Evolutionary conservation across 768 basidiomycete species (phyloP).

Genomic region (Auricularia sp.): DNA sequence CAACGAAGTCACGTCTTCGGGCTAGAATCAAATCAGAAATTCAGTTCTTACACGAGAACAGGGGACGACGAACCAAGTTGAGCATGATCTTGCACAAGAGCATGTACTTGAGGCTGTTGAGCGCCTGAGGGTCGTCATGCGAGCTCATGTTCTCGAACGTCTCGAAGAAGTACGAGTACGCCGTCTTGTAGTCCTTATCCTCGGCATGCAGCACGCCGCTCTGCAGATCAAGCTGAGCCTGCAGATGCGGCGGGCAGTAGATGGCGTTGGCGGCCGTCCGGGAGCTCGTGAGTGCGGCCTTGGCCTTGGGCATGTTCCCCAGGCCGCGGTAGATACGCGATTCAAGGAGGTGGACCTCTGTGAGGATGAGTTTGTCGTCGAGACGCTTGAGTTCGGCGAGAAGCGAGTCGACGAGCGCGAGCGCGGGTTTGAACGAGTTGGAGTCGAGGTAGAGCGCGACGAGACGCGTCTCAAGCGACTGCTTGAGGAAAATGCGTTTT

Average conservation of each 20-base stretch:
- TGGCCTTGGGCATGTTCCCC: slow-evolving; percentile 82
- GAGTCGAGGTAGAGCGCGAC: slow-evolving; percentile 65
- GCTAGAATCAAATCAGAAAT: slow-evolving; percentile 33
- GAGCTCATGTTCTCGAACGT: slow-evolving; percentile 82
- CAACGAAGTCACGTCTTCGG: slow-evolving; percentile 86
- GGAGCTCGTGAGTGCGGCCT: slow-evolving; percentile 83
- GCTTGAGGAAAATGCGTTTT: slow-evolving; percentile 92
- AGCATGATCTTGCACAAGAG: slow-evolving; percentile 97
- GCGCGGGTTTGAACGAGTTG: slow-evolving; percentile 64
- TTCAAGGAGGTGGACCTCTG: slow-evolving; percentile 92
- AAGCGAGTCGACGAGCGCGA: slow-evolving; percentile 75
- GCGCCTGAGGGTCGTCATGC: slow-evolving; percentile 65
- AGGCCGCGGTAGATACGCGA: slow-evolving; percentile 83
- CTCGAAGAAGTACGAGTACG: slow-evolving; percentile 95
- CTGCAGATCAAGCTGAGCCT: slow-evolving; percentile 51
- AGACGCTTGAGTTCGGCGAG: slow-evolving; percentile 84
- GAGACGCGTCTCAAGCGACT: slow-evolving; percentile 83
- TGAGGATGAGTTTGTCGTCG: slow-evolving; percentile 96
- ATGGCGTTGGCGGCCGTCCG: slow-evolving; percentile 92
- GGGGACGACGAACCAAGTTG: slow-evolving; percentile 54
- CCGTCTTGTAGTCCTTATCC: slow-evolving; percentile 96
- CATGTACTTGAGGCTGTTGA: slow-evolving; percentile 94
- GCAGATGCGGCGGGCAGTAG: slow-evolving; percentile 74
- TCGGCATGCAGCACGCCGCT: slow-evolving; percentile 85
- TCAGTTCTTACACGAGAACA: neutral